Evolutionary conservation across 2,329 filamentous ascomycete species (phyloP).

Genomic region (Mollisia scopiformis): DNA sequence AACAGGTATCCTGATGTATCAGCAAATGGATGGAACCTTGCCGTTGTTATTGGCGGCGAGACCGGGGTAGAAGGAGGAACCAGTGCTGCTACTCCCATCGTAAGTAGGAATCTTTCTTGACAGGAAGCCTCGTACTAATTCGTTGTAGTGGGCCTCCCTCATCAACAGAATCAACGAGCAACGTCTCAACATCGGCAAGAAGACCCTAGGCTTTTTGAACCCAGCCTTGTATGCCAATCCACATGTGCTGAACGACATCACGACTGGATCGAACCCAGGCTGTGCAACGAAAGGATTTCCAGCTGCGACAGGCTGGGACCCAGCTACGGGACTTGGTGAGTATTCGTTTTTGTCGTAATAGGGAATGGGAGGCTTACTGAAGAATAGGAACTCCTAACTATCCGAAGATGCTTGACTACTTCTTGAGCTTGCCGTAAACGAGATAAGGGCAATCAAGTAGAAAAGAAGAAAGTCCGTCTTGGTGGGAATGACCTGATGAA

Average conservation of each 20-base stretch:
- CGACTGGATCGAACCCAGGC: slow-evolving; percentile 42
- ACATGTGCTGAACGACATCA: slow-evolving; percentile 38
- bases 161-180: slow-evolving; percentile 66
- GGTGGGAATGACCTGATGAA: background rate
- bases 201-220: slow-evolving; percentile 45
- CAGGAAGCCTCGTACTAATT: too few species aligned
- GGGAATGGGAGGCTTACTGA: too few species aligned
- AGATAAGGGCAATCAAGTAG: background rate
- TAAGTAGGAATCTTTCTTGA: background rate
- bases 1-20: slow-evolving; percentile 51
- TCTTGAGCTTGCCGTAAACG: background rate
- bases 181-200: slow-evolving; percentile 52
- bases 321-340: slow-evolving; percentile 40
- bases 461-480: background rate
- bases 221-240: slow-evolving; percentile 42
- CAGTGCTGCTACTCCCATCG: slow-evolving; percentile 55
- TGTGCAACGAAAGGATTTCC: slow-evolving; percentile 38
- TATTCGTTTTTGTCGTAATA: slow-evolving; percentile 22
- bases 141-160: slow-evolving; percentile 48
- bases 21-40: slow-evolving; percentile 60
- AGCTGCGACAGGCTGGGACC: slow-evolving; percentile 40
- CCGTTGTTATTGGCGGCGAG: slow-evolving; percentile 38
- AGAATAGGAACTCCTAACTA: slow-evolving; percentile 34
- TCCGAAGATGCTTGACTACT: slow-evolving; percentile 19
- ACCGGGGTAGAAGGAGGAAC: slow-evolving; percentile 47